Evolutionary conservation across 441 rosid genomes (phyloP).

Genomic region (Arabidopsis lyrata): DNA sequence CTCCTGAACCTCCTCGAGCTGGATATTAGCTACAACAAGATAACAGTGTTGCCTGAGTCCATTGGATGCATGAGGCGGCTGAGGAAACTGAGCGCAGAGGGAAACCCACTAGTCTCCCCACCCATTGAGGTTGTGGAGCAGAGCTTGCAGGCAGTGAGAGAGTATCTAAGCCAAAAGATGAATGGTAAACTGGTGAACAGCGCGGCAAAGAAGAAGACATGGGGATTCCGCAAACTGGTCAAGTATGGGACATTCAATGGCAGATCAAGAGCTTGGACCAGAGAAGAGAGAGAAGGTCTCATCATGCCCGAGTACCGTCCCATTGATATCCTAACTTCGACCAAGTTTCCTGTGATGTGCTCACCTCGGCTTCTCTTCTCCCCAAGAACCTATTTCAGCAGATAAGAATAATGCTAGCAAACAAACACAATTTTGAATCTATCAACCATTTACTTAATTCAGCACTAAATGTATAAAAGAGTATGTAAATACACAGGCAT

Average conservation of each 20-base stretch:
- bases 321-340: conserved; percentile 63
- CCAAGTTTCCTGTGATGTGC: conserved; percentile 63
- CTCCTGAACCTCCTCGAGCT: conserved; percentile 76
- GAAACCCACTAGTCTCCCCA: conserved; percentile 81
- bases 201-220: conserved; percentile 62
- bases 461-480: conserved; percentile 29
- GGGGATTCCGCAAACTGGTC: conserved; percentile 74
- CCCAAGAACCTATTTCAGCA: conserved; percentile 53
- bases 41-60: conserved; percentile 66
- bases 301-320: conserved; percentile 54
- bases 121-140: conserved; percentile 71
- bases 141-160: conserved; percentile 61
- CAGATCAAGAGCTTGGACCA: conserved; percentile 28
- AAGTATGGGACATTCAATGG: conserved; percentile 69
- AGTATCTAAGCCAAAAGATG: conserved; percentile 71
- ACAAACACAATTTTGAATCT: conserved; percentile 22
- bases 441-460: conserved; percentile 26
- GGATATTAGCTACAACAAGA: conserved; percentile 85
- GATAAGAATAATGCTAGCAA: conserved; percentile 35
- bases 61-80: conserved; percentile 81
- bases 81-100: conserved; percentile 69
- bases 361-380: conserved; percentile 85
- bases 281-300: conserved; percentile 57
- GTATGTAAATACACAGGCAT: conserved; percentile 29
- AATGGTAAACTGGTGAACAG: conserved; percentile 36